Conservation (phyloP, 106 monocot species). For the Dioscorea alata region DNA sequence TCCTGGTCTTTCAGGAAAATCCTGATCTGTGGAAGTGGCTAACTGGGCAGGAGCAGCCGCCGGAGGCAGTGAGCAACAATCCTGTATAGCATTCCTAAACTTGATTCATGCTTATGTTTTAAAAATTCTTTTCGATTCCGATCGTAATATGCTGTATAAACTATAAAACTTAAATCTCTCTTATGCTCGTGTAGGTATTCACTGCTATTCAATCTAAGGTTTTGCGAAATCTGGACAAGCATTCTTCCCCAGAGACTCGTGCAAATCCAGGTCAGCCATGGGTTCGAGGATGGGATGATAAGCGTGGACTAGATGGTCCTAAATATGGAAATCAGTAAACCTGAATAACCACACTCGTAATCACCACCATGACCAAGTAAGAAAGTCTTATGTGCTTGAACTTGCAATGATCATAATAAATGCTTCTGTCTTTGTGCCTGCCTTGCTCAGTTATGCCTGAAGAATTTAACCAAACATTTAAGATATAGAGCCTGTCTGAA, state of each 20-base stretch:
- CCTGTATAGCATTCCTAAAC: conserved; percentile 32
- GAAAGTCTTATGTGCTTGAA: too few relatives aligned
- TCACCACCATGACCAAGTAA: too few relatives aligned
- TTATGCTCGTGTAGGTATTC: conserved; percentile 53
- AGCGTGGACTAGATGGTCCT: conserved; percentile 62
- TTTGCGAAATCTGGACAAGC: conserved; percentile 49
- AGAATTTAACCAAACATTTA: too few relatives aligned
- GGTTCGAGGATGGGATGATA: conserved; percentile 98
- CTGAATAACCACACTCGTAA: not conserved
- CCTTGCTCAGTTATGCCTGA: too few relatives aligned
- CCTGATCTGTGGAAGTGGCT: conserved; percentile 99
- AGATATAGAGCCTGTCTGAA: too few relatives aligned
- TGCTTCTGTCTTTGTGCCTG: too few relatives aligned
- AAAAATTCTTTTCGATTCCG: too few relatives aligned
- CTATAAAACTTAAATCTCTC: not conserved
- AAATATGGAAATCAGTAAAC: conserved; percentile 80
- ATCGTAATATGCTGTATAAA: too few relatives aligned
- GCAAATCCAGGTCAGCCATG: conserved; percentile 83
- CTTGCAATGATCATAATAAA: too few relatives aligned
- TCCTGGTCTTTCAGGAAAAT: conserved; percentile 61
- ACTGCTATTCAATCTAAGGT: conserved; percentile 57
- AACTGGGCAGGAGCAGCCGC: conserved; percentile 88
- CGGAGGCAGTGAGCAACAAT: conserved; percentile 64
- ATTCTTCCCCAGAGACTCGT: conserved; percentile 59
- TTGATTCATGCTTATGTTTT: too few relatives aligned